These are phyloP conservation scores for Neurospora sp. DNA, from an alignment of 495 filamentous ascomycete genomes.

Conservation along the genomic window DNA sequence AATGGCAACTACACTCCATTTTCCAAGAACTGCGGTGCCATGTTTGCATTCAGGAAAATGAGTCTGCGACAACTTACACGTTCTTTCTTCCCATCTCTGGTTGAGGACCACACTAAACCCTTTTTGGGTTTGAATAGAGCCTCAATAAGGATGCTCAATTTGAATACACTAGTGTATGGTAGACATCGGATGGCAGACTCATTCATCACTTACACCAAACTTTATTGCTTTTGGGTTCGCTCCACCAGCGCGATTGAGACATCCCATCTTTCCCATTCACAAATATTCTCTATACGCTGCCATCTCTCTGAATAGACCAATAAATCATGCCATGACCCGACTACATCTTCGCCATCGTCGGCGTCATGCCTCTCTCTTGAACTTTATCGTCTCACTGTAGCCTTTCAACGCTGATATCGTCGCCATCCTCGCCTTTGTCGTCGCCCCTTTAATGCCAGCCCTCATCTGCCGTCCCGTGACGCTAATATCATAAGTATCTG, in stretches of 20 bases:
- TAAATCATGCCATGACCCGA: constrained; percentile 4
- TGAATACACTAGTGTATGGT: neutral
- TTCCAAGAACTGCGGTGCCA: neutral
- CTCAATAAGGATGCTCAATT: constrained; percentile 14
- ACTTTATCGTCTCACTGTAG: neutral
- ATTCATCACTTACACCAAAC: neutral
- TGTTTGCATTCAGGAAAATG: neutral
- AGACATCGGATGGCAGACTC: neutral
- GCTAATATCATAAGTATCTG: neutral
- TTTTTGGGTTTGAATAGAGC: constrained; percentile 28
- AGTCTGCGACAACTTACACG: neutral
- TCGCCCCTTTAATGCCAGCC: neutral
- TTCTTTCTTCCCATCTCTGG: neutral
- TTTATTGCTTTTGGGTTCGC: neutral
- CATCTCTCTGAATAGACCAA: constrained; percentile 3
- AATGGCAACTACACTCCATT: neutral
- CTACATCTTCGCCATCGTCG: neutral
- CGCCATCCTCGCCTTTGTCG: neutral
- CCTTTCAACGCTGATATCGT: neutral
- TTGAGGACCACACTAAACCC: constrained; percentile 1
- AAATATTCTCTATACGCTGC: neutral
- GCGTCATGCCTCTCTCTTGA: neutral
- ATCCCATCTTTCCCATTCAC: neutral
- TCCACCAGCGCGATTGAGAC: neutral
- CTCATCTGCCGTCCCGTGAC: neutral